Evolutionary conservation across 176 grass and related monocot species (phyloP), one percentile per base, ranked within the genome.

Genomic region (Lolium perenne): DNA sequence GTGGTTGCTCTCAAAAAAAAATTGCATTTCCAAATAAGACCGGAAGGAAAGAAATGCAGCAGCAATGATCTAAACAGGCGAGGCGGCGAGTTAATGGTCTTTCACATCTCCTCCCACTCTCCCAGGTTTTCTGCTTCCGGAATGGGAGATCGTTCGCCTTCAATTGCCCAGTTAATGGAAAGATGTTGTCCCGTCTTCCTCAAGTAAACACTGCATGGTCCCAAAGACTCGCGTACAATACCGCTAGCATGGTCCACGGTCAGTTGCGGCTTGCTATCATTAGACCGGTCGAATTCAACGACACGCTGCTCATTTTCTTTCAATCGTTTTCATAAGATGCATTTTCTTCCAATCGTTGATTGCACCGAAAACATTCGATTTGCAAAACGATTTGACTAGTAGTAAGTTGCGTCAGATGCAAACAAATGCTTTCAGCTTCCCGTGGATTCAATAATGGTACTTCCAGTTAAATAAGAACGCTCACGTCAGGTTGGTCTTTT

Each of bases 201-300:
- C 88, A 54, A 45, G 60, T 65, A 43, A 20, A 55, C 14, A 1
- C 1, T 29, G 20, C 16, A 70, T 82, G 78, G 50, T 45, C 83
- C 88, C 87, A 2, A 9, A 45, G 26, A 16, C 62, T 60, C 60
- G 51, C 20, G 29, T 74, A 57, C 64, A 22, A 62, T 61, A 20
- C 76, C 35, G 68, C 23, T 61, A 32, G 40, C 59, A 48, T 46
- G 78, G 83, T 82, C 83, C 63, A 22, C 49, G 26, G 77, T 60
- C 59, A 17, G 88, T 89, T 81, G 82, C 60, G 61, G 21, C 51
- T 77, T 76, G 35, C 88, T 80, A 74, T 72, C 59, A 57, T 38
- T 59, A 13, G 59, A 14, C 23, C 3, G 29, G 65, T 55, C 83
- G 55, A 84, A 84, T 72, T 77, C 41, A 13, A n/a, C 46, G 11